phyloP scores from a whole-genome alignment of 1,284 basidiomycete genomes.

The Moesziomyces globuligerus region DNA sequence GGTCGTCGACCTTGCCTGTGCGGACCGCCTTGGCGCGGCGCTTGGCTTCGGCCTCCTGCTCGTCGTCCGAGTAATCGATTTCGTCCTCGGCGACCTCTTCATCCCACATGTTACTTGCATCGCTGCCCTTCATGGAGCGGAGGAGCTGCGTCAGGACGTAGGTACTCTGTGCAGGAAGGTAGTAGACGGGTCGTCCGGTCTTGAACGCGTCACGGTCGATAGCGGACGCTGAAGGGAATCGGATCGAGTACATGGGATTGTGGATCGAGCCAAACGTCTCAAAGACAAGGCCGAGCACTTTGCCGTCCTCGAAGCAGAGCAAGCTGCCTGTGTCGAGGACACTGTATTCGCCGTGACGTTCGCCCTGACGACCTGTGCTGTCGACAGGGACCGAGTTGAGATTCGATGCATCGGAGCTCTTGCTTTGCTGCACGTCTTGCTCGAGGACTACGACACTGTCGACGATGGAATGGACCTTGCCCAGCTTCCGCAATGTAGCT shows the following conservation, averaged over 20 bases:
- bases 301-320: slow-evolving; percentile 83
- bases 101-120: slow-evolving; percentile 90
- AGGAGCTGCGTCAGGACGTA: slow-evolving; percentile 81
- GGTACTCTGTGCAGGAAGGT: slow-evolving; percentile 78
- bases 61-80: slow-evolving; percentile 88
- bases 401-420: background rate
- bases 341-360: slow-evolving; percentile 58
- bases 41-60: slow-evolving; percentile 79
- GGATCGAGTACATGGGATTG: slow-evolving; percentile 84
- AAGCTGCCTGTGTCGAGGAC: slow-evolving; percentile 92
- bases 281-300: slow-evolving; percentile 83
- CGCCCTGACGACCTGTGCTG: slow-evolving; percentile 45
- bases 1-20: slow-evolving; percentile 18
- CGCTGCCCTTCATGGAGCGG: slow-evolving; percentile 77
- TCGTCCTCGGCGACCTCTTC: slow-evolving; percentile 87
- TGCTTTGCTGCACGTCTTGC: slow-evolving; percentile 48
- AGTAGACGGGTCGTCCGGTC: slow-evolving; percentile 72
- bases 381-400: slow-evolving; percentile 34
- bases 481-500: slow-evolving; percentile 46
- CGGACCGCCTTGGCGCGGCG: slow-evolving; percentile 65
- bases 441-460: slow-evolving; percentile 62
- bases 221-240: slow-evolving; percentile 67
- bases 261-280: slow-evolving; percentile 90
- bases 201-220: slow-evolving; percentile 39
- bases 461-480: slow-evolving; percentile 61